Base-by-base conservation (phyloP, 2,329 filamentous ascomycete genomes). In the Talaromyces sp. region DNA sequence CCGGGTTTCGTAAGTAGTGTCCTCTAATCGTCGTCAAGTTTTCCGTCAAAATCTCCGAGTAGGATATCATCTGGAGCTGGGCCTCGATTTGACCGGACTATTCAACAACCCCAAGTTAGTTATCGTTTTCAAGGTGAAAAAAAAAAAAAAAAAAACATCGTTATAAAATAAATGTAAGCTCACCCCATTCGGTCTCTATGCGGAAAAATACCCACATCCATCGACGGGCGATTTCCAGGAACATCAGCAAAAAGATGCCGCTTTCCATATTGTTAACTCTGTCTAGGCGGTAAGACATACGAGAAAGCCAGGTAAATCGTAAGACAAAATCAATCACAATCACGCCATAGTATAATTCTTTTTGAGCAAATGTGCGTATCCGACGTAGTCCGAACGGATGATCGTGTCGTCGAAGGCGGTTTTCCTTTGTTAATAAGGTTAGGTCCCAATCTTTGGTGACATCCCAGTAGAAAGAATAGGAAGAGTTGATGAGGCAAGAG, bases 391-490 rank as follows among this genome's bases (percentile, higher is more conserved):
- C 94, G 72, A 85, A 94, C 0, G 91, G 85, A 67, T 92, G 84
- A 27, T 88, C 85, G 1, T 54, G 60, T 17, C 51, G 60, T 53
- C 60, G 50, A 56, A 55, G 17, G 31, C 57, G 53, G 64, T 88
- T 84, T 63, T 78, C 72, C 1, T 80, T 73, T 2, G 88, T 85
- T 70, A 97, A 90, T 14, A 97, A 81, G 0, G 89, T 90, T 63
- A 99, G 81, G 71, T 97, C 94, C 94, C 94, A 99, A 80, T 99
- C 94, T 78, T 92, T 94, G 59, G 91, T 83, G 31, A 97, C 87
- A 69, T 99, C 94, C 94, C 94, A 99, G 81, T 94, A 99, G 79
- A 97, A 97, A n/a, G 89, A 92, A 77, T 96, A 99, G 51, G 89
- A 80, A 14, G 91, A 95, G 74, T 99, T 97, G 68, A 94, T 71